A percentile compares a stretch with the other conserved stretches of the same genome.
Conservation (phyloP, 1,284 basidiomycete species). For the Xerocomus amazonicus region DNA sequence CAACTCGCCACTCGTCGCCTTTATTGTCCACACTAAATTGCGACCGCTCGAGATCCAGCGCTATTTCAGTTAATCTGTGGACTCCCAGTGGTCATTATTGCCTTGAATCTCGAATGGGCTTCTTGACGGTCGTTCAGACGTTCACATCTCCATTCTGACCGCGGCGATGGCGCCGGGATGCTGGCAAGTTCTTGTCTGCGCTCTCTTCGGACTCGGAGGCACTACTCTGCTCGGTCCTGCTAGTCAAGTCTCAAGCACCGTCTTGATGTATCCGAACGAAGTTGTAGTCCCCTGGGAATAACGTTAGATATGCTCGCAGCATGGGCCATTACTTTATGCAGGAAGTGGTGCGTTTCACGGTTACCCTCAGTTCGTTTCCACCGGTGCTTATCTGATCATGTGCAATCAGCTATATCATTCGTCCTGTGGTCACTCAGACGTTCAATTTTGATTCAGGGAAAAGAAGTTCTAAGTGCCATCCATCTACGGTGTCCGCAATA, state of each 20-base stretch:
- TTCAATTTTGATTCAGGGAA: conserved; percentile 3
- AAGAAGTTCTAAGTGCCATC: conserved; percentile 17
- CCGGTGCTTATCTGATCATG: conserved; percentile 7
- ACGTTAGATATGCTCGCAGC: background rate
- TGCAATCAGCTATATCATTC: conserved; percentile 4
- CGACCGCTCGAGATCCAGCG: conserved; percentile 15
- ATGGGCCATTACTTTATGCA: conserved; percentile 9
- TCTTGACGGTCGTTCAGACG: background rate
- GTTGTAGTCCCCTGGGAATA: too few relatives aligned
- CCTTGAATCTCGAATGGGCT: conserved; percentile 1
- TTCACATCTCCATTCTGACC: conserved; percentile 24
- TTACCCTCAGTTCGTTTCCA: conserved; percentile 1
- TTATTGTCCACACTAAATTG: background rate
- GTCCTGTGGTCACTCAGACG: conserved; percentile 6
- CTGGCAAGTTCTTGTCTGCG: conserved; percentile 19
- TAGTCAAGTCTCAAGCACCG: background rate
- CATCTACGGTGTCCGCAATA: conserved; percentile 25
- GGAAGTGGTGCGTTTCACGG: background rate
- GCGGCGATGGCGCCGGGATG: conserved; percentile 29
- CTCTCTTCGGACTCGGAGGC: conserved; percentile 13
- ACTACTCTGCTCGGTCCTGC: conserved; percentile 19
- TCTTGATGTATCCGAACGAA: conserved; percentile 3
- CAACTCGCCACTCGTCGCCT: background rate
- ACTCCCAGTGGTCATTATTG: background rate
- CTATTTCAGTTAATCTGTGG: conserved; percentile 19